Conservation (phyloP, 2,329 filamentous ascomycete genomes). For the Tetracladium maxilliforme region DNA sequence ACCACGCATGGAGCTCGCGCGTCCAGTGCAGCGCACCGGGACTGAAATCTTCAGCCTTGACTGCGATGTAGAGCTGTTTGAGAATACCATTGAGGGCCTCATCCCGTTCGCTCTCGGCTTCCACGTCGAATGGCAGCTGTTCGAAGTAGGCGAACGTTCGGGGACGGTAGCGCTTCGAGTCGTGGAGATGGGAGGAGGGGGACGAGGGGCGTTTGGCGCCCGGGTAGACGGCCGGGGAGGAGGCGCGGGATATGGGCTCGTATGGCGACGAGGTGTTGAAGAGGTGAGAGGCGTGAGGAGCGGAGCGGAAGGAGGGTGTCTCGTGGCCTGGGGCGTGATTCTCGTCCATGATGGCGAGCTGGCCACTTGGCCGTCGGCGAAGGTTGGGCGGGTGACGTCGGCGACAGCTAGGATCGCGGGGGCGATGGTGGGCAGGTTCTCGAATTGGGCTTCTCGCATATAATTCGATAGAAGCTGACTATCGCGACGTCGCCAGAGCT, state of each 20-base stretch:
- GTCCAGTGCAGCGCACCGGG: conserved; percentile 95
- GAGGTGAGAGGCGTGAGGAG: conserved; percentile 10
- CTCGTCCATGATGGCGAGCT: neutral
- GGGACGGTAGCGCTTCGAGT: conserved; percentile 58
- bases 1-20: conserved; percentile 86
- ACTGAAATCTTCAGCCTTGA: conserved; percentile 86
- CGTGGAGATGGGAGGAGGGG: conserved; percentile 30
- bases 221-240: conserved; percentile 59
- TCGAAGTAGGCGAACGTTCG: conserved; percentile 88
- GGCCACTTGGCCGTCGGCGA: conserved; percentile 9
- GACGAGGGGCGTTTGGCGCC: conserved; percentile 29
- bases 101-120: conserved; percentile 66
- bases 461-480: too few species aligned
- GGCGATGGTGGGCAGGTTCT: conserved; percentile 7
- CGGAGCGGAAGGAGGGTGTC: neutral
- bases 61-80: conserved; percentile 81
- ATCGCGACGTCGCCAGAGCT: too few species aligned
- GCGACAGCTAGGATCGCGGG: conserved; percentile 1
- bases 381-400: neutral
- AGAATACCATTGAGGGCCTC: conserved; percentile 74
- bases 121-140: conserved; percentile 78
- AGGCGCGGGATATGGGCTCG: conserved; percentile 70
- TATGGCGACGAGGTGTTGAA: conserved; percentile 25
- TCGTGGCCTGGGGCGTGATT: neutral
- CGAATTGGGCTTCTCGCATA: too few species aligned